Evolutionary conservation across 169 alveolate genomes (phyloP), one percentile per base, ranked within the genome.

Genomic region (Plasmodium adleri): DNA sequence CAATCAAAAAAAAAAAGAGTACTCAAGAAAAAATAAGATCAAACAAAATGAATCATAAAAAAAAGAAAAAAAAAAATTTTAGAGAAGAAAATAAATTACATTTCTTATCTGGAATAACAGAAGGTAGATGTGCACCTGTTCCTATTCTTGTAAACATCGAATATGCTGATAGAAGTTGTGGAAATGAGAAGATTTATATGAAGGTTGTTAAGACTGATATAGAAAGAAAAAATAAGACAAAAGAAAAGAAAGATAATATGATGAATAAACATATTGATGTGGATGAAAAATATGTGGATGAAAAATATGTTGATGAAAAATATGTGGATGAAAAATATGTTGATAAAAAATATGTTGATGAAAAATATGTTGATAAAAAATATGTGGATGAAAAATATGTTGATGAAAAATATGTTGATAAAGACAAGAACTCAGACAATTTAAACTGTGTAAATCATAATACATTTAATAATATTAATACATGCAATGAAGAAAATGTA

Each of bases 51-150:
- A 54, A 56, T 12, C 9, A n/a, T 20, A 13, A 8, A 10, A 17
- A n/a, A 5, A n/a, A 17, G 68, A 68, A 43, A 68, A 68, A 49
- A 26, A 28, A 62, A 60, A 45, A 49, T 43, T 49, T 58, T 13
- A 3, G n/a, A 45, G 56, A 74, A 39, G 71, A 71, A 66, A 63
- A 83, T 24, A 71, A 70, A 26, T 22, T 86, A n/a, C 92, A 86
- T 56, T 86, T 71, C 54, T 50, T 86, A 1, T 47, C 62, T 17
- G 92, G 92, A 1, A 24, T 62, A 43, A 86, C 92, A 43, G 92
- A 86, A 50, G 92, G 92, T 0, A 86, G 85, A 32, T 86, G 92
- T 52, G 74, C 75, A 10, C 88, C 92, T 2, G 26, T 74, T 1
- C 92, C 92, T 9, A 54, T 72, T 12, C 9, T 86, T 12, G 50